A percentile compares a stretch with the other conserved stretches of the same genome.
Evolutionary conservation across 768 basidiomycete species (phyloP).

Genomic region (Hortiboletus campestris): DNA sequence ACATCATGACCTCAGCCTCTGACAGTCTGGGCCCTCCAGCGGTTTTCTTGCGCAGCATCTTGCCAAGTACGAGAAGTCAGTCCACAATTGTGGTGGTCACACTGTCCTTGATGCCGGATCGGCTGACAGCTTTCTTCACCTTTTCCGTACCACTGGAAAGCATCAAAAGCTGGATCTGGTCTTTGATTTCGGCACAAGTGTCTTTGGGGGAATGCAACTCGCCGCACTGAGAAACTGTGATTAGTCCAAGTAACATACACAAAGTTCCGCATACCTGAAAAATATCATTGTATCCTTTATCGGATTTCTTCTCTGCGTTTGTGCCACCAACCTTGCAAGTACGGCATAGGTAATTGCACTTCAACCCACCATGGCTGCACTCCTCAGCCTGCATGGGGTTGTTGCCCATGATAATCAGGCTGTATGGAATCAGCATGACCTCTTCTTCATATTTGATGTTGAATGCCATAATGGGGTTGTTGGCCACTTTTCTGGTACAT

Average conservation of each 20-base stretch:
- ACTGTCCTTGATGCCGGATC: conserved; percentile 37
- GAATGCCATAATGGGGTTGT: no score
- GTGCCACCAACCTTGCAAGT: conserved; percentile 33
- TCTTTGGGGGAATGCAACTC: conserved; percentile 1
- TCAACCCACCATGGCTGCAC: conserved; percentile 31
- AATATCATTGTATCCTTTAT: conserved; percentile 25
- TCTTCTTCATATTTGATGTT: conserved; percentile 21
- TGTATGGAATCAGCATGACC: conserved; percentile 21
- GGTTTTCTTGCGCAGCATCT: neutral
- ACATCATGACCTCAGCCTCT: neutral
- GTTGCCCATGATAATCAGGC: conserved; percentile 25
- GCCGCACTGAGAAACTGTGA: neutral
- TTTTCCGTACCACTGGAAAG: conserved; percentile 7
- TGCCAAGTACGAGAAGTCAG: conserved; percentile 33
- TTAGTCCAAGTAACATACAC: neutral
- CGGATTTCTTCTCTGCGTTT: conserved; percentile 13
- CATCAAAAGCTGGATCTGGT: conserved; percentile 1
- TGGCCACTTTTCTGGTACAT: neutral
- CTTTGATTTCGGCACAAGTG: neutral
- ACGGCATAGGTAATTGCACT: conserved; percentile 33
- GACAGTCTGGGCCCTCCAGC: neutral
- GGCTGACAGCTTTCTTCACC: conserved; percentile 23
- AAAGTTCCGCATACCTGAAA: conserved; percentile 17
- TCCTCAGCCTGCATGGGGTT: conserved; percentile 39
- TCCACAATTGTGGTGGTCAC: conserved; percentile 29